Evolutionary conservation across 352 stramenopile genomes (phyloP), one percentile per base, ranked within the genome.

Genomic region (Globisporangium okanoganense): DNA sequence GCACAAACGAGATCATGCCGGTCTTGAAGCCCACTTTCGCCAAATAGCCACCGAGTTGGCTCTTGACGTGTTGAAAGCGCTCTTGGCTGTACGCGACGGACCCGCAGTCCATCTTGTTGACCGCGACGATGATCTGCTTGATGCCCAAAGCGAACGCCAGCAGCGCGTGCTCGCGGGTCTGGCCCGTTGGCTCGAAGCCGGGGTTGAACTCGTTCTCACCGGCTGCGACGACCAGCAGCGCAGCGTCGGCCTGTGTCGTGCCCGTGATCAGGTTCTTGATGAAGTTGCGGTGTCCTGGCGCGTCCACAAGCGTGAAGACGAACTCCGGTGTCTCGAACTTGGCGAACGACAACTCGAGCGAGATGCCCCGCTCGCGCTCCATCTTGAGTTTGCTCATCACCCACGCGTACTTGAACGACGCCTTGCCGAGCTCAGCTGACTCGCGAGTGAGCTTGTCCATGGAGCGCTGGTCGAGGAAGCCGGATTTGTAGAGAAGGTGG

Each of bases 221-320:
- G 13, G 95, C 94, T 66, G 97, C 87, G 29, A 99, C 87, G 27
- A 99, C 89, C 13, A 99, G 78, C 66, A 99, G 79, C 45, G 97
- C 97, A 58, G 96, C 94, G 86, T 99, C 97, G n/a, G 97, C 96
- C 79, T 99, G 97, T 65, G 92, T 98, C 14, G 96, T 98, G 55
- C 97, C 97, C 40, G 96, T 99, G 73, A 99, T 99, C 97, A 99
- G 99, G 80, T 99, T 99, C 92, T 99, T 99, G 78, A 99, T 99
- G 79, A 99, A 99, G 76, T 99, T 96, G 74, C 94, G 87, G 82
- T 99, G 96, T 33, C 97, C 97, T 44, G 97, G 97, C 47, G 94
- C 89, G 87, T 99, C 97, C 78, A 99, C 98, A 58, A 99, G 86
- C 56, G 96, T 99, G 76, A 98, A 99, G 75, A 95, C 76, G 84